These are phyloP conservation scores for Trifolium subterraneum DNA, from an alignment of 306 rosid genomes.

Conservation along the genomic window DNA sequence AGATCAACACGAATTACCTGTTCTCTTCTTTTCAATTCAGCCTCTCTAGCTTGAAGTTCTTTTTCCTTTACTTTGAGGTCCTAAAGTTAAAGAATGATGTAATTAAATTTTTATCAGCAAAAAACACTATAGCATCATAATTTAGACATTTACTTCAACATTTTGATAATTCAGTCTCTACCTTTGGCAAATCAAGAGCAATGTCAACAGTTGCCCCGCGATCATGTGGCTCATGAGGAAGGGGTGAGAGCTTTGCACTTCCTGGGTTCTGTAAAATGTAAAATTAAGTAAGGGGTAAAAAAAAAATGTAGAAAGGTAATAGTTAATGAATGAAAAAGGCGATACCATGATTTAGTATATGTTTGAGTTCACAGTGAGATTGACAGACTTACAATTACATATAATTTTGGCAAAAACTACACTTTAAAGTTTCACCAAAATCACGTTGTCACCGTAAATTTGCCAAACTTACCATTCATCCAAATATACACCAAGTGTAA, in stretches of 20 bases:
- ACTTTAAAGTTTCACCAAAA: too few species aligned
- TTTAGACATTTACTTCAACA: slow-evolving; percentile 35
- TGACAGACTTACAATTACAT: too few species aligned
- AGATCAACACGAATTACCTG: slow-evolving; percentile 60
- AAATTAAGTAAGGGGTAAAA: neutral
- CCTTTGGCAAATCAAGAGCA: slow-evolving; percentile 60
- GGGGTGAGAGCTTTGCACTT: slow-evolving; percentile 65
- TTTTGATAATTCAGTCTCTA: slow-evolving; percentile 39
- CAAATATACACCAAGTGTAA: neutral
- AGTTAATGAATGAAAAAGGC: neutral
- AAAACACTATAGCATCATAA: slow-evolving; percentile 18
- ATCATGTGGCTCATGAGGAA: slow-evolving; percentile 79
- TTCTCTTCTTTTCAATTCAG: slow-evolving; percentile 87
- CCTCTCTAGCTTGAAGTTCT: slow-evolving; percentile 87
- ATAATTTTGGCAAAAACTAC: neutral
- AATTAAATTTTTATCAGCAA: slow-evolving; percentile 8
- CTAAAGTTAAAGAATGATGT: slow-evolving; percentile 46
- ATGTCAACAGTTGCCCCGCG: slow-evolving; percentile 74
- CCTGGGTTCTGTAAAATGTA: slow-evolving; percentile 51
- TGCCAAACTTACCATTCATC: too few species aligned
- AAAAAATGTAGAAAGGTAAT: neutral
- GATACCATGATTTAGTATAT: neutral
- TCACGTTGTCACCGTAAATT: too few species aligned
- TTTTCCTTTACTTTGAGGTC: slow-evolving; percentile 73
- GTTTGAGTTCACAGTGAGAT: too few species aligned